Percentiles rank a stretch among this genome's conserved stretches.
Evolutionary conservation across 495 filamentous ascomycete species (phyloP).

Genomic region (Talaromyces liani): DNA sequence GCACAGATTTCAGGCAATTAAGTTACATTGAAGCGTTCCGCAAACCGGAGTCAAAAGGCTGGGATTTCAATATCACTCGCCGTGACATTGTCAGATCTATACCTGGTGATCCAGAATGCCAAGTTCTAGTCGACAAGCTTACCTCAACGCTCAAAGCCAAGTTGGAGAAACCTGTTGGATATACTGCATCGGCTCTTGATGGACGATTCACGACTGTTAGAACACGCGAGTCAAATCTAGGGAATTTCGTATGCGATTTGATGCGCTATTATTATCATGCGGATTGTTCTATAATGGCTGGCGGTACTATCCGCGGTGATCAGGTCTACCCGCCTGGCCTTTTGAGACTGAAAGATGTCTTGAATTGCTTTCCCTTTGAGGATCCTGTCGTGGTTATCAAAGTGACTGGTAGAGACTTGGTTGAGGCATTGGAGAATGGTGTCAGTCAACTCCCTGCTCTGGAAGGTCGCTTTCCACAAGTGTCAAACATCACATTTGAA

Average conservation of each 20-base stretch:
- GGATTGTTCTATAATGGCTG: slow-evolving; percentile 78
- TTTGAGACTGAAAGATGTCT: slow-evolving; percentile 65
- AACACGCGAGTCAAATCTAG: slow-evolving; percentile 68
- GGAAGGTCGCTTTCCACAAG: slow-evolving; percentile 68
- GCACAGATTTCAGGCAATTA: slow-evolving; percentile 84
- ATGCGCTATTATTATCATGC: slow-evolving; percentile 75
- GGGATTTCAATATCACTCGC: slow-evolving; percentile 72
- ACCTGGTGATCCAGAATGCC: slow-evolving; percentile 48
- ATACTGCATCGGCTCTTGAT: slow-evolving; percentile 71
- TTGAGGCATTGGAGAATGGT: slow-evolving; percentile 74
- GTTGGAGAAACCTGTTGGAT: slow-evolving; percentile 76
- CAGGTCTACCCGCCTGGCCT: slow-evolving; percentile 80
- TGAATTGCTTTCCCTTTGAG: slow-evolving; percentile 84
- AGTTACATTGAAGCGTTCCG: slow-evolving; percentile 75
- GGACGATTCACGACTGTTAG: slow-evolving; percentile 79
- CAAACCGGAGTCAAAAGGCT: slow-evolving; percentile 38
- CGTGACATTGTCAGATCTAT: slow-evolving; percentile 63
- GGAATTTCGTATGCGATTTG: slow-evolving; percentile 85
- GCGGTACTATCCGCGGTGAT: slow-evolving; percentile 84
- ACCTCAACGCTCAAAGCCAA: slow-evolving; percentile 65
- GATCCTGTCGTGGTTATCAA: slow-evolving; percentile 78
- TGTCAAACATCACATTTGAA: slow-evolving; percentile 68
- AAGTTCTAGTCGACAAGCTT: slow-evolving; percentile 54
- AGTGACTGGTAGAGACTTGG: slow-evolving; percentile 56
- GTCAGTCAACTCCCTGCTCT: slow-evolving; percentile 72